phyloP scores from a whole-genome alignment of 768 basidiomycete genomes.

The Phaeolepiota aurea region DNA sequence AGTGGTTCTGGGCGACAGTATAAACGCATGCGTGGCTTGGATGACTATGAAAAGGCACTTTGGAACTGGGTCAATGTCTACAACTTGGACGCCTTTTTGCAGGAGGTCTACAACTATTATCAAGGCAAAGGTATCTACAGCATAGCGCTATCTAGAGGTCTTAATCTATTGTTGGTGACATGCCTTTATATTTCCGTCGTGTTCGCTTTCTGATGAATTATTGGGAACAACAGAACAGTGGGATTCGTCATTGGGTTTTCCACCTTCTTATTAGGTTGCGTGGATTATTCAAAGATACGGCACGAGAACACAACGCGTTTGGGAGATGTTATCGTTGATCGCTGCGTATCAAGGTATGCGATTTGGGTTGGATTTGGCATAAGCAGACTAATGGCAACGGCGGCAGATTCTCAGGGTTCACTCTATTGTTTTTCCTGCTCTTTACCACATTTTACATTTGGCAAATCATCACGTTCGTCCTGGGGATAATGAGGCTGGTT shows the following conservation, averaged over 20 bases:
- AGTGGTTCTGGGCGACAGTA: conserved; percentile 23
- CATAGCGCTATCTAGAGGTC: conserved; percentile 80
- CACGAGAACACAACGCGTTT: conserved; percentile 60
- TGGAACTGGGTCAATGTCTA: conserved; percentile 99
- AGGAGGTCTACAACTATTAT: conserved; percentile 95
- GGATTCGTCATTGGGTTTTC: conserved; percentile 99
- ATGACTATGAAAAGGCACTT: conserved; percentile 82
- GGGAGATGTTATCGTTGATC: conserved; percentile 73
- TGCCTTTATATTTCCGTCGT: conserved; percentile 9
- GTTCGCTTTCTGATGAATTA: conserved; percentile 15
- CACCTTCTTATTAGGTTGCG: conserved; percentile 89
- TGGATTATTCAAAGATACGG: conserved; percentile 82
- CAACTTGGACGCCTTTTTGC: conserved; percentile 91
- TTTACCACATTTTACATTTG: conserved; percentile 86
- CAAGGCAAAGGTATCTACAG: conserved; percentile 95
- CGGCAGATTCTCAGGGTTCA: conserved; percentile 82
- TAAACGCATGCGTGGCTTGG: conserved; percentile 59
- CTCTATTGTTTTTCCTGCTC: conserved; percentile 73
- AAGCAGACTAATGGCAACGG: conserved; percentile 4
- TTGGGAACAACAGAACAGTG: conserved; percentile 59
- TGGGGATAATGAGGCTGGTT: conserved; percentile 70
- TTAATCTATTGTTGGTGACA: conserved; percentile 86
- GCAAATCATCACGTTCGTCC: conserved; percentile 74
- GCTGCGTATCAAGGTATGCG: conserved; percentile 76
- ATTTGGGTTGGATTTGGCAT: background rate